Percentiles rank a stretch among this genome's conserved stretches.
phyloP scores from a whole-genome alignment of 1,139 yeast species.

The Debaryomyces fabryi region DNA sequence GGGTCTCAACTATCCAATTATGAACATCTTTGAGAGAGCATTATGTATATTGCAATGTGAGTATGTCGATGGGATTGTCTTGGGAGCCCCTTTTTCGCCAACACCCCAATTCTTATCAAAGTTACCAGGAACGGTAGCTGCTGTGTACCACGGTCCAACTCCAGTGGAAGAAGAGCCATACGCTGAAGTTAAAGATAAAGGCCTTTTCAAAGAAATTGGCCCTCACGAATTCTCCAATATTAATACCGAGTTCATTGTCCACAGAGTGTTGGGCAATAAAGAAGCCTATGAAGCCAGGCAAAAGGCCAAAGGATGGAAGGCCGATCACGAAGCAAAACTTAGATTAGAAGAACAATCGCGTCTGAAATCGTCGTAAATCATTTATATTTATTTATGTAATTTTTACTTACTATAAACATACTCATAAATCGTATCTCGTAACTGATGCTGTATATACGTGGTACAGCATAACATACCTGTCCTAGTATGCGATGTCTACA shows the following conservation, averaged over 20 bases:
- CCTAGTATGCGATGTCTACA: neutral
- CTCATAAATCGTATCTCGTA: conserved; percentile 3
- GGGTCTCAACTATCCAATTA: conserved; percentile 76
- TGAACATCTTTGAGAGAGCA: conserved; percentile 85
- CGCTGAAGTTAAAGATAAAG: conserved; percentile 34
- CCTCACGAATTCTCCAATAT: conserved; percentile 60
- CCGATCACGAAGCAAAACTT: conserved; percentile 33
- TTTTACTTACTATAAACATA: conserved; percentile 2
- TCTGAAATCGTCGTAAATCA: conserved; percentile 6
- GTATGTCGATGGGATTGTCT: conserved; percentile 75
- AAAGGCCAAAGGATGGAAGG: conserved; percentile 76
- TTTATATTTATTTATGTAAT: conserved; percentile 2
- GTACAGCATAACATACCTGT: neutral
- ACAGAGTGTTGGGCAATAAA: conserved; percentile 66
- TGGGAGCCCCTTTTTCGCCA: conserved; percentile 68
- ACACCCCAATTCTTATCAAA: conserved; percentile 38
- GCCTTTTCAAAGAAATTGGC: conserved; percentile 48
- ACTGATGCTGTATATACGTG: neutral
- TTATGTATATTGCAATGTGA: conserved; percentile 86
- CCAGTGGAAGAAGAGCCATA: conserved; percentile 46
- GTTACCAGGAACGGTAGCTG: conserved; percentile 43
- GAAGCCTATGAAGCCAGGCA: conserved; percentile 78
- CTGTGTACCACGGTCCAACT: conserved; percentile 69
- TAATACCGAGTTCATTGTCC: conserved; percentile 66
- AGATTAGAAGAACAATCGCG: conserved; percentile 24